A percentile compares a stretch with the other conserved stretches of the same genome.
phyloP scores from a whole-genome alignment of 2,329 filamentous ascomycete genomes.

The Penicillium freii region DNA sequence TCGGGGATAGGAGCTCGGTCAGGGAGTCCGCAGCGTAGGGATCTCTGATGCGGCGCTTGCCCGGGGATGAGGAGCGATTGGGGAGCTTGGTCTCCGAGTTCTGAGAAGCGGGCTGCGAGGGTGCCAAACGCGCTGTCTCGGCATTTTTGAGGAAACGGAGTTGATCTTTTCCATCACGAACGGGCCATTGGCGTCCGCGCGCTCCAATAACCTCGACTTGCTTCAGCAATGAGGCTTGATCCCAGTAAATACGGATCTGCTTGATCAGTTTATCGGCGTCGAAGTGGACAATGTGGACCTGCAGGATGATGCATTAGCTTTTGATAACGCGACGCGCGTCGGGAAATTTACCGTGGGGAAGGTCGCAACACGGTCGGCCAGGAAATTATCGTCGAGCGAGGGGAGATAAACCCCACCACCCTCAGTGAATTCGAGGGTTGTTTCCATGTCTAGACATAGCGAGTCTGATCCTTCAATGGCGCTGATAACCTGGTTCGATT shows the following conservation, averaged over 20 bases:
- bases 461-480: conserved; percentile 68
- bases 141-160: conserved; percentile 68
- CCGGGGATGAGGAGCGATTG: conserved; percentile 32
- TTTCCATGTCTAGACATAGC: conserved; percentile 76
- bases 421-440: conserved; percentile 74
- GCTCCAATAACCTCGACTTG: conserved; percentile 91
- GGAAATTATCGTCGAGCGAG: conserved; percentile 88
- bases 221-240: conserved; percentile 89
- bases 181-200: conserved; percentile 90
- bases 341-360: conserved; percentile 72
- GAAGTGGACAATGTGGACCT: conserved; percentile 89
- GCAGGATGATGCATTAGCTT: conserved; percentile 19
- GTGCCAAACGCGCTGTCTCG: conserved; percentile 26
- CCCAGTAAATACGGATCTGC: conserved; percentile 90
- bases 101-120: conserved; percentile 21
- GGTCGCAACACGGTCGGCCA: conserved; percentile 75
- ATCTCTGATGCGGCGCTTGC: conserved; percentile 44
- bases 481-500: conserved; percentile 72
- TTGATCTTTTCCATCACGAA: conserved; percentile 83
- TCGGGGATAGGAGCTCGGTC: conserved; percentile 66
- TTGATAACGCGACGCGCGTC: conserved; percentile 6
- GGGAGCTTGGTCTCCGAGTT: conserved; percentile 13
- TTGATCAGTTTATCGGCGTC: conserved; percentile 72
- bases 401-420: conserved; percentile 86
- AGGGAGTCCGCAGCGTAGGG: conserved; percentile 55